These are phyloP conservation scores for Fusarium pininemorale DNA, from an alignment of 2,329 filamentous ascomycete genomes.

Conservation along the genomic window DNA sequence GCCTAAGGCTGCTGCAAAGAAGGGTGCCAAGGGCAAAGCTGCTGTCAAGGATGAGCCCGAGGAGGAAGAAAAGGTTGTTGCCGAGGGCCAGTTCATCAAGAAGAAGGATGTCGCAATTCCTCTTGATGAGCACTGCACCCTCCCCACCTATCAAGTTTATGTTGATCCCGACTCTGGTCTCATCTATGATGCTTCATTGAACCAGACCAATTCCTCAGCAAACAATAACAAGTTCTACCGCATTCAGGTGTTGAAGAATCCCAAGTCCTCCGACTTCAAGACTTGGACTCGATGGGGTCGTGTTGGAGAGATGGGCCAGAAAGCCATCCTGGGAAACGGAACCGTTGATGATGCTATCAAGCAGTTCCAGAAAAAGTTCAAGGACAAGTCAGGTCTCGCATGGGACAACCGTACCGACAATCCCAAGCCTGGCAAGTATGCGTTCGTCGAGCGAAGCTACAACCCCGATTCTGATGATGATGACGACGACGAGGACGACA, in stretches of 20 bases:
- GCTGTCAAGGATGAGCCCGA: constrained; percentile 40
- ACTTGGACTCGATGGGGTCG: constrained; percentile 86
- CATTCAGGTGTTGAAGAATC: constrained; percentile 67
- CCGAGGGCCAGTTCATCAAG: constrained; percentile 58
- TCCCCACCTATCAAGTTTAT: constrained; percentile 63
- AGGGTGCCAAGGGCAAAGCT: constrained; percentile 37
- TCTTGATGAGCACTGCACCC: constrained; percentile 57
- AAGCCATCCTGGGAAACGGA: constrained; percentile 54
- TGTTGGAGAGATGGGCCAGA: constrained; percentile 70
- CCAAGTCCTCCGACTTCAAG: constrained; percentile 53
- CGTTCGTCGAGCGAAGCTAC: constrained; percentile 83
- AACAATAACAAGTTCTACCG: constrained; percentile 90
- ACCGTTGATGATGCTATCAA: constrained; percentile 55
- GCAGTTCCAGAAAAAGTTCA: constrained; percentile 70
- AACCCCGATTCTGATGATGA: constrained; percentile 72
- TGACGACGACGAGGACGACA: constrained; percentile 54
- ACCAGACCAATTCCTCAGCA: constrained; percentile 74
- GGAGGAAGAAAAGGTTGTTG: constrained; percentile 48
- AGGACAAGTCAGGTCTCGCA: constrained; percentile 65
- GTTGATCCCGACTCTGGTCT: constrained; percentile 68
- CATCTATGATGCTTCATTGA: constrained; percentile 82
- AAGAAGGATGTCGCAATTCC: constrained; percentile 58
- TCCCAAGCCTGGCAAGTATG: constrained; percentile 76
- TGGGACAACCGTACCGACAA: constrained; percentile 64
- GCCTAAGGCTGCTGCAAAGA: constrained; percentile 25